A percentile compares a stretch with the other conserved stretches of the same genome.
These are phyloP conservation scores for Sapria himalayana DNA, from an alignment of 345 rosid genomes.

Conservation along the genomic window DNA sequence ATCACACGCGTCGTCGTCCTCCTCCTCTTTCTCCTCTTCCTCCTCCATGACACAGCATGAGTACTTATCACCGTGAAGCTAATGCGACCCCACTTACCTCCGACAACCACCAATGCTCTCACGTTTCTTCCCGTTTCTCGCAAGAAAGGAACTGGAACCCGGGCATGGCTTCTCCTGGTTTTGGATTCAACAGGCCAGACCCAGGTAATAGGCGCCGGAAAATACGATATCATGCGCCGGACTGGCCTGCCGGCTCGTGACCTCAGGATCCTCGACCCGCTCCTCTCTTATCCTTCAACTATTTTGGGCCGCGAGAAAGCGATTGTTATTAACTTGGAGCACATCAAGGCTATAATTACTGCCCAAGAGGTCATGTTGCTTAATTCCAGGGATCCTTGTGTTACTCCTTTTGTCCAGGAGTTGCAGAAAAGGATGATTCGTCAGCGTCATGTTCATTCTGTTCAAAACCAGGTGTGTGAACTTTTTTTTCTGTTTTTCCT, in stretches of 20 bases:
- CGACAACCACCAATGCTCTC: not conserved
- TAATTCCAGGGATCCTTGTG: slow-evolving; percentile 70
- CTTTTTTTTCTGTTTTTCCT: not conserved
- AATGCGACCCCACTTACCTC: slow-evolving; percentile 2
- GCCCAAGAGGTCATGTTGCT: slow-evolving; percentile 68
- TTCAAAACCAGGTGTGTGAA: slow-evolving; percentile 35
- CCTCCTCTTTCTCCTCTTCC: too few species aligned
- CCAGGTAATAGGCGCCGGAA: slow-evolving; percentile 40
- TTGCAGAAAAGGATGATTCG: slow-evolving; percentile 35
- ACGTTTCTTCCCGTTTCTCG: slow-evolving; percentile 12
- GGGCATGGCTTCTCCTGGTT: slow-evolving; percentile 52
- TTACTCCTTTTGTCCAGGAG: slow-evolving; percentile 57
- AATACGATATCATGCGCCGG: slow-evolving; percentile 80
- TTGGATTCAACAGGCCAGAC: slow-evolving; percentile 38
- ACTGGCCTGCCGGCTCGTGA: slow-evolving; percentile 83
- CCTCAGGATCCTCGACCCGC: slow-evolving; percentile 80
- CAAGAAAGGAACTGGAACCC: slow-evolving; percentile 39
- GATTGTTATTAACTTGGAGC: slow-evolving; percentile 79
- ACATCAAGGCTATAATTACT: slow-evolving; percentile 79
- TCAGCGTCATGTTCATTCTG: slow-evolving; percentile 44
- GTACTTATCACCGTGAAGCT: too few species aligned
- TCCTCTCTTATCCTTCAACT: slow-evolving; percentile 75
- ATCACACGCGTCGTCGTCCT: too few species aligned
- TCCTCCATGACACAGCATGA: too few species aligned
- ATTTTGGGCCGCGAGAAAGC: slow-evolving; percentile 76